Percentiles rank a stretch among this genome's conserved stretches.
These are phyloP conservation scores for Gomphus bonarii DNA, from an alignment of 1,284 basidiomycete species.

Conservation along the genomic window DNA sequence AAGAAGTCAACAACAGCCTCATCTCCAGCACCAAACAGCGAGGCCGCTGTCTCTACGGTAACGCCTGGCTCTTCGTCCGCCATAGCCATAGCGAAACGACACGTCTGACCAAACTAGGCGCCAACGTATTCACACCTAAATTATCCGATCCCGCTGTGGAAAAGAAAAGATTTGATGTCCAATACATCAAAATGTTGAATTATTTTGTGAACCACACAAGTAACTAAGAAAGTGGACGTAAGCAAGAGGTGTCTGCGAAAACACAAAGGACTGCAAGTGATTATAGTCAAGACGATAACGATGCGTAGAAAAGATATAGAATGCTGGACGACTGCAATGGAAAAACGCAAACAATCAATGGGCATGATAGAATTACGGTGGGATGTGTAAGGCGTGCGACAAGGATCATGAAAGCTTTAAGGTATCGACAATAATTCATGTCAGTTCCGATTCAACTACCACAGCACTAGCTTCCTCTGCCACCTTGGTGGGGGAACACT, in stretches of 20 bases:
- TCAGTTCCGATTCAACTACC: conserved; percentile 2
- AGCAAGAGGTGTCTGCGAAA: neutral
- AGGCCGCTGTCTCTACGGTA: conserved; percentile 63
- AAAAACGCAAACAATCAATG: conserved; percentile 2
- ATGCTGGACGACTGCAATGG: conserved; percentile 5
- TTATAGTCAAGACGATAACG: conserved; percentile 6
- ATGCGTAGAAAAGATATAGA: neutral
- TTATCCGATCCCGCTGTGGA: neutral
- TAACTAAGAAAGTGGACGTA: neutral
- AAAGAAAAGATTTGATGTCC: neutral
- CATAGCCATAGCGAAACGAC: conserved; percentile 4
- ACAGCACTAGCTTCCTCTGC: neutral
- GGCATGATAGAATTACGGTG: conserved; percentile 5
- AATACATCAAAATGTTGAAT: neutral
- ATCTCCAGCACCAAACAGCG: conserved; percentile 60
- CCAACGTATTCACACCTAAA: neutral
- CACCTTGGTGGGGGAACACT: conserved; percentile 4
- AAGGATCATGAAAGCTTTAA: neutral
- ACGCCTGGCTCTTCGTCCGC: conserved; percentile 4
- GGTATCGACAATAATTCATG: neutral
- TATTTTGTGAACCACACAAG: conserved; percentile 5
- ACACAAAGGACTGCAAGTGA: neutral
- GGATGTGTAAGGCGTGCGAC: neutral
- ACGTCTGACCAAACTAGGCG: neutral
- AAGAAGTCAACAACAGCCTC: conserved; percentile 49